Base-by-base conservation (phyloP, 148 eudicot species). In the Diospyros lotus region DNA sequence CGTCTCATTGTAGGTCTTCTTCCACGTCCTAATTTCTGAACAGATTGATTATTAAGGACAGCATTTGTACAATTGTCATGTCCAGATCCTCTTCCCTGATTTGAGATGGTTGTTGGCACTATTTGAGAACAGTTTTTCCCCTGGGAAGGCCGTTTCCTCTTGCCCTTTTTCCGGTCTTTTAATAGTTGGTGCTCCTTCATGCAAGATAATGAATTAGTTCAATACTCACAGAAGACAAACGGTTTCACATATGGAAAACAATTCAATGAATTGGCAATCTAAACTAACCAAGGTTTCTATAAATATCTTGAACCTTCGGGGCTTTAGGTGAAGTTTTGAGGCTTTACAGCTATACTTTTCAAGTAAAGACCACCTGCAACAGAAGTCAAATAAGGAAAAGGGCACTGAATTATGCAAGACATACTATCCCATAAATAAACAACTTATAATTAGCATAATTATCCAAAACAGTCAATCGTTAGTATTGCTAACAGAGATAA, bases 251-350 rank as follows among this genome's bases (percentile, higher is more conserved):
- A 18, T 51, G 40, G 62, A 46, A 59, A 74, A 69, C 51, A 5
- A 44, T 6, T 75, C 2, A 46, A 55, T 1, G 51, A 58, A 28
- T 51, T 53, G 59, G 40, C 40, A 69, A 67, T 58, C 51, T 43
- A 42, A 59, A 93, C 99, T 88, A 75, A 96, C 99, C 99, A 96
- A 86, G 52, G 97, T 82, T 79, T 96, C 99, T 56, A 93, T 72
- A 76, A 96, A 91, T 62, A 91, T 80, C 86, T 96, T 96, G 77
- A 88, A 93, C 82, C 98, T 86, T 50, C 99, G 94, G 39, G 99
- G 99, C 90, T 96, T 96, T 77, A 96, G 83, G 78, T 96, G 99
- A 83, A 96, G 99, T 80, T 96, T 96, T 71, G 99, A 93, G 80
- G 98, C 91, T 83, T 96, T 96, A 87, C 98, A 96, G 79, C 99